Conservation (phyloP, 2,329 filamentous ascomycete species). For the Xylariaceae sp. region DNA sequence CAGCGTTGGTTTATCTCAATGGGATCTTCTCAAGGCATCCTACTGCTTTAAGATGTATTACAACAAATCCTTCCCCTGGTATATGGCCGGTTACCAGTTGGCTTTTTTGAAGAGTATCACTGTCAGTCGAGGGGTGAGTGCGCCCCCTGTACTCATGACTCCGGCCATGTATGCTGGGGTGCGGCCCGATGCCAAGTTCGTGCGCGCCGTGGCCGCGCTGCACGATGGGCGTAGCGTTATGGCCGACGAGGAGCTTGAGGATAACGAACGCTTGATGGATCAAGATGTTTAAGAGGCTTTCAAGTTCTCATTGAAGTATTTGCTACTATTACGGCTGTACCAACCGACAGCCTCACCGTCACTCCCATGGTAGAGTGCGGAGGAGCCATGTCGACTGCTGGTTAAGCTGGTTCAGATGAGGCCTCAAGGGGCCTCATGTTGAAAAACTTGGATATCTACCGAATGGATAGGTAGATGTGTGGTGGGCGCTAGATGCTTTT, state of each 20-base stretch:
- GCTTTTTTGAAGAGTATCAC: conserved; percentile 53
- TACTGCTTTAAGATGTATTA: conserved; percentile 52
- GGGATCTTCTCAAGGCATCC: conserved; percentile 60
- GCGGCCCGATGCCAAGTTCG: conserved; percentile 37
- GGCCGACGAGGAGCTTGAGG: no score
- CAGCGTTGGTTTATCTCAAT: conserved; percentile 45
- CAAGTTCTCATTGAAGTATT: not conserved
- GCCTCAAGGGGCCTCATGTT: no score
- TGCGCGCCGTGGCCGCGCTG: conserved; percentile 33
- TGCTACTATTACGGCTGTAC: not conserved
- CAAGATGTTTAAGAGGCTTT: conserved; percentile 13
- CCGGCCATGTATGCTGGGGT: conserved; percentile 41
- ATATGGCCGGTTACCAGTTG: conserved; percentile 57
- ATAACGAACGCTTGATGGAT: conserved; percentile 11
- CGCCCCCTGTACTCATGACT: conserved; percentile 43
- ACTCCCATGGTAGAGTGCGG: not conserved
- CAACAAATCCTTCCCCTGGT: conserved; percentile 50
- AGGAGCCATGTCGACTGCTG: not conserved
- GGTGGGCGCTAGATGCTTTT: not conserved
- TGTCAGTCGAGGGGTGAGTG: conserved; percentile 25
- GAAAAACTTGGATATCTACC: no score
- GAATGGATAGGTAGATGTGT: not conserved
- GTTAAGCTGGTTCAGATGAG: not conserved
- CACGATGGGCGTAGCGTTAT: no score
- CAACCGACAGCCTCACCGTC: not conserved